Evolutionary conservation across 108 stramenopile species (phyloP).

Genomic region (Cyclostephanos invisitatus): DNA sequence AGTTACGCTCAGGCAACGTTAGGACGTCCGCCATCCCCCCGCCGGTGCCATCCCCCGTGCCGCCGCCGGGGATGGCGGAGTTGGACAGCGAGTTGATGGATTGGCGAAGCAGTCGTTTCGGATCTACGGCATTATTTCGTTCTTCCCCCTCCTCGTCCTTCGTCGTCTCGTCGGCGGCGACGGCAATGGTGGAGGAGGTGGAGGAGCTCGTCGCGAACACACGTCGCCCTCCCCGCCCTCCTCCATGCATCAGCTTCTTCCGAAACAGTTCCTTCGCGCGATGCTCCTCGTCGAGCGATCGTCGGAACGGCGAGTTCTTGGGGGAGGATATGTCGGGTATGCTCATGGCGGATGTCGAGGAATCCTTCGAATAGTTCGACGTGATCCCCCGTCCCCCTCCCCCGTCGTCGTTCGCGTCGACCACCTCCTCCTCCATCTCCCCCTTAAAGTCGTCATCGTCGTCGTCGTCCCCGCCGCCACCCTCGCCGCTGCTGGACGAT

Average conservation of each 20-base stretch:
- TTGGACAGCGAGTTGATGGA: conserved; percentile 9
- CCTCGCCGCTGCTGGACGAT: not conserved
- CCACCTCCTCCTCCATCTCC: conserved; percentile 1
- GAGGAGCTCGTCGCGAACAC: too few species aligned
- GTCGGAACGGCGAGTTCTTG: conserved; percentile 13
- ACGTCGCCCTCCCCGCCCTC: not conserved
- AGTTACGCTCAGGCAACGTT: conserved; percentile 26
- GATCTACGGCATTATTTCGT: not conserved
- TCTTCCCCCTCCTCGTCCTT: not conserved
- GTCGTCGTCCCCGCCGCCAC: not conserved
- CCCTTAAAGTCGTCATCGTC: too few species aligned
- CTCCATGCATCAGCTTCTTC: not conserved
- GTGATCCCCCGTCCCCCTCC: not conserved
- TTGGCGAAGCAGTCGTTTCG: conserved; percentile 14
- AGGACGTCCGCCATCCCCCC: not conserved
- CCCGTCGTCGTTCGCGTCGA: not conserved
- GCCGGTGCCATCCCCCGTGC: not conserved
- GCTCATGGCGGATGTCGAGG: not conserved
- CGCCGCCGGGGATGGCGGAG: not conserved
- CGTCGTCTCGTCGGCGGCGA: too few species aligned
- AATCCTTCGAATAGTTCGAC: not conserved
- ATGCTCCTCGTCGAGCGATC: conserved; percentile 13
- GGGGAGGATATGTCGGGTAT: not conserved
- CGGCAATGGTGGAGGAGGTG: too few species aligned
- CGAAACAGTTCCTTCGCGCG: not conserved